Evolutionary conservation across 805 yeast species (phyloP), one percentile per base, ranked within the genome.

Genomic region (Candida arabinofermentans): DNA sequence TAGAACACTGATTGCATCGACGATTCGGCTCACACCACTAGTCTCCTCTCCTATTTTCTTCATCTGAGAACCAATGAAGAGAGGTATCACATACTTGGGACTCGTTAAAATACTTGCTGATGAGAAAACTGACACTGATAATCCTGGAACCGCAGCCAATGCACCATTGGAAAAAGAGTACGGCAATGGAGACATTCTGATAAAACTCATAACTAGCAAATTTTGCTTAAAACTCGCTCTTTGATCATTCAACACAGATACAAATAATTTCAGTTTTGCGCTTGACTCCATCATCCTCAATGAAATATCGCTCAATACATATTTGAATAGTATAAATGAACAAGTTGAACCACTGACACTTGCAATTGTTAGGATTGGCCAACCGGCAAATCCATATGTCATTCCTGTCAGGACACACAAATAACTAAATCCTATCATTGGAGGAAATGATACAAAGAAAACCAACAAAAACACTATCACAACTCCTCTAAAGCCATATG

Each of bases 101-200:
- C 95, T 78, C 2, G 95, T 79, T 26, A 87, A 59, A 0, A 79
- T 49, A 19, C 89, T 82, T 1, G 96, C 96, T 24, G 81, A 55
- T 2, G 81, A 66, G 59, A 84, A 91, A 21, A 80, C 78, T 32
- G 62, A 46, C 2, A 81, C 65, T 0, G 82, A 69, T 10, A 91
- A 71, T 14, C 86, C 84, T 0, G 95, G 96, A 12, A 91, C 76
- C 2, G 95, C 83, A 8, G 96, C 93, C 50, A 93, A 70, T 0
- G 96, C 97, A 4, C 96, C 97, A 55, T 91, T 91, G 0, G 93
- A 83, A 24, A 91, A 67, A 2, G 96, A 88, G 59, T 89, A 93
- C 0, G 98, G 98, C 54, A 91, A 74, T 0, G 99, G 99, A 52
- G 96, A 88, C 43, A 91, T 62, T 41, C 97, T 70, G 23, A 91